These are phyloP conservation scores for Dendrocalamus latiflorus DNA, from an alignment of 202 grass and related monocot genomes.

Conservation along the genomic window DNA sequence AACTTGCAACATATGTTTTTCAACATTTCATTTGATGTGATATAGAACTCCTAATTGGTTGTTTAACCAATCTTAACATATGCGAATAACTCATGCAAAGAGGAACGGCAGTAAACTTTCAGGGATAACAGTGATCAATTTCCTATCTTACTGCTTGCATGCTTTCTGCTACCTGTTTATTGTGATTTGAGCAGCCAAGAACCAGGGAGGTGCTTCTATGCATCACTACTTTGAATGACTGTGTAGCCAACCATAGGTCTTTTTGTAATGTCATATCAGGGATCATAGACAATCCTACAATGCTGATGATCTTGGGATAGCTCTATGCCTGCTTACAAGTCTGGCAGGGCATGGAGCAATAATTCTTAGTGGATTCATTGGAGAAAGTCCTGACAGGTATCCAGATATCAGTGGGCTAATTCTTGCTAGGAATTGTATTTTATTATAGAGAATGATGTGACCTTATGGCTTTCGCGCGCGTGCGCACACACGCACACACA, in stretches of 20 bases:
- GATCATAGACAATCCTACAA: background rate
- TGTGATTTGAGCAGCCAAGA: no score
- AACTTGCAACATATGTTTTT: background rate
- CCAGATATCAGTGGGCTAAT: background rate
- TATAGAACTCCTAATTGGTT: background rate
- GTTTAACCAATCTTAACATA: no score
- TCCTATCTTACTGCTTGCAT: background rate
- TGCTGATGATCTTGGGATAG: background rate
- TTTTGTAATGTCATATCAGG: background rate
- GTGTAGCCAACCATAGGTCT: background rate
- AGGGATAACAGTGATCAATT: background rate
- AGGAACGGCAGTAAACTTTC: background rate
- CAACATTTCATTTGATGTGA: background rate
- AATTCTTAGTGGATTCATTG: background rate
- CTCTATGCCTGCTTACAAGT: background rate
- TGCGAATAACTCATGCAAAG: background rate
- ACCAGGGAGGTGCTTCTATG: no score
- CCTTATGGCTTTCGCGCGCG: no score
- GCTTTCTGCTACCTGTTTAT: background rate
- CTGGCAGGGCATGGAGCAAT: background rate
- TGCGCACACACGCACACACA: background rate
- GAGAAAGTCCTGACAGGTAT: background rate
- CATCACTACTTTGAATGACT: background rate
- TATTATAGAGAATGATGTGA: background rate
- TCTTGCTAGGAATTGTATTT: background rate